Evolutionary conservation across 2,329 filamentous ascomycete species (phyloP).

Genomic region (Raffaelea arxii): DNA sequence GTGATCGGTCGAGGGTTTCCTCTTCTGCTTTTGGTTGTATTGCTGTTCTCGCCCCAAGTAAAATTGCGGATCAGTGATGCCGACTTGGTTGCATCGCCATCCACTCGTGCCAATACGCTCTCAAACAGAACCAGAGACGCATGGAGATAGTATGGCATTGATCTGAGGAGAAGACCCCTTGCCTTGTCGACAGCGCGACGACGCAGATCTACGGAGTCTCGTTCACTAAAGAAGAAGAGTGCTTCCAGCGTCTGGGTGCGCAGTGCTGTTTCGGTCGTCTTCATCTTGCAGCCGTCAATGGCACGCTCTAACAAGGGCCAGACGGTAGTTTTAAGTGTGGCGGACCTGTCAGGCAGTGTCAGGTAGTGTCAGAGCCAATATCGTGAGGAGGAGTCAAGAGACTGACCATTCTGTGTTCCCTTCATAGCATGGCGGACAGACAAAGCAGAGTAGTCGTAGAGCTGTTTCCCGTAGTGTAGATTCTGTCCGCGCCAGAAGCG

Average conservation of each 20-base stretch:
- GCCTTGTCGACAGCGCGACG: neutral
- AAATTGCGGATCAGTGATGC: neutral
- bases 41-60: neutral
- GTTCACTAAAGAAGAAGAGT: constrained; percentile 1
- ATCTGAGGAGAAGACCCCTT: neutral
- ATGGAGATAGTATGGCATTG: constrained; percentile 6
- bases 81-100: neutral
- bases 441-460: neutral
- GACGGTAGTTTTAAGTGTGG: neutral
- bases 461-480: neutral
- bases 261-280: neutral
- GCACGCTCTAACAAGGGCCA: constrained; percentile 4
- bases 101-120: constrained; percentile 1
- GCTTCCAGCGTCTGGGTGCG: neutral
- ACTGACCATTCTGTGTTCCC: constrained; percentile 1
- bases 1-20: neutral
- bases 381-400: neutral
- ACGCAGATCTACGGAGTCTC: neutral
- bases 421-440: constrained; percentile 6
- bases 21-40: neutral
- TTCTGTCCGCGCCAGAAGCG: neutral
- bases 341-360: neutral
- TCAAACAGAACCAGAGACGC: constrained; percentile 4
- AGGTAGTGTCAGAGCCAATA: neutral
- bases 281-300: neutral